Evolutionary conservation across 1,284 basidiomycete genomes (phyloP).

Genomic region (Heliocybe sulcata): DNA sequence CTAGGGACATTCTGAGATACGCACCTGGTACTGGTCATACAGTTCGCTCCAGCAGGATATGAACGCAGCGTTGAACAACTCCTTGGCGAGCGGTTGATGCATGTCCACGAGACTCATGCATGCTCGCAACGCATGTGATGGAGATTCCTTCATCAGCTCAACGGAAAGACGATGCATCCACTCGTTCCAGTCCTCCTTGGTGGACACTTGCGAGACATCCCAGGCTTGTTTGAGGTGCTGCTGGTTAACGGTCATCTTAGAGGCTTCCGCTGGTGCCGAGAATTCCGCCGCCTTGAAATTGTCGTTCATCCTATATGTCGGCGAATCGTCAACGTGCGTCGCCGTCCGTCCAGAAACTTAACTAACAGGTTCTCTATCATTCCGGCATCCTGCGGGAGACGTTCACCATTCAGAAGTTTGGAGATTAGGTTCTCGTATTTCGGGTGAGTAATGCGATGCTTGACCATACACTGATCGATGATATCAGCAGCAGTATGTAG

Average conservation of each 20-base stretch:
- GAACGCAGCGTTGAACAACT: slow-evolving; percentile 98
- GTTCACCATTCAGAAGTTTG: slow-evolving; percentile 90
- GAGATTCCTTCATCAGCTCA: slow-evolving; percentile 98
- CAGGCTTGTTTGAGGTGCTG: slow-evolving; percentile 97
- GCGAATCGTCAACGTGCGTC: slow-evolving; percentile 1
- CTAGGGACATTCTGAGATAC: not conserved
- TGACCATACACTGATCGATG: slow-evolving; percentile 55
- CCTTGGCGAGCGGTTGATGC: slow-evolving; percentile 87
- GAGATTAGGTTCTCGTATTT: slow-evolving; percentile 87
- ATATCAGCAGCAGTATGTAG: not conserved
- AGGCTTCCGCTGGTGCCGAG: slow-evolving; percentile 73
- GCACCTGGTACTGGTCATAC: slow-evolving; percentile 92
- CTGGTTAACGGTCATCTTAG: slow-evolving; percentile 94
- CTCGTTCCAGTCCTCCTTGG: slow-evolving; percentile 89
- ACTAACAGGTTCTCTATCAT: slow-evolving; percentile 53
- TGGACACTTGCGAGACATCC: slow-evolving; percentile 81
- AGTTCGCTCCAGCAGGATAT: slow-evolving; percentile 97
- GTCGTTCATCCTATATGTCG: slow-evolving; percentile 42
- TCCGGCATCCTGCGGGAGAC: slow-evolving; percentile 72
- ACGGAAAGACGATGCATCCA: slow-evolving; percentile 95
- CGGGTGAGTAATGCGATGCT: slow-evolving; percentile 77
- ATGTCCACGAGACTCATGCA: slow-evolving; percentile 93
- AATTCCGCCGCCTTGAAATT: slow-evolving; percentile 55
- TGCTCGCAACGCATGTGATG: slow-evolving; percentile 93
- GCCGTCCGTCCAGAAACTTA: slow-evolving; percentile 1